A percentile compares a stretch with the other conserved stretches of the same genome.
These are phyloP conservation scores for Penicillium sp. DNA, from an alignment of 2,329 filamentous ascomycete genomes.

Conservation along the genomic window DNA sequence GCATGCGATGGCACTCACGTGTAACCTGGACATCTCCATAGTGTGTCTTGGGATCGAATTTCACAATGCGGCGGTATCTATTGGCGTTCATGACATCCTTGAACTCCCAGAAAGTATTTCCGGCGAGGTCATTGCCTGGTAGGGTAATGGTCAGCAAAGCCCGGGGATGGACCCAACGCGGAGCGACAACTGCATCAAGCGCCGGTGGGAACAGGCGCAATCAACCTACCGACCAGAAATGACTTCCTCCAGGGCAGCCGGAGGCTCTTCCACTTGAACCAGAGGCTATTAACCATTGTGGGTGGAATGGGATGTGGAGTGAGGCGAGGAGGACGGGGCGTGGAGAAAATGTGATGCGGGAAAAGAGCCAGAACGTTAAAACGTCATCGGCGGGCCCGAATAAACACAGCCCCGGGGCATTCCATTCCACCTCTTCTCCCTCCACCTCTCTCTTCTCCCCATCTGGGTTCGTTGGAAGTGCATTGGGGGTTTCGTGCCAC, in stretches of 20 bases:
- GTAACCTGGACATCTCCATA: slow-evolving; percentile 60
- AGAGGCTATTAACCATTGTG: slow-evolving; percentile 50
- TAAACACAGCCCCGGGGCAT: slow-evolving; percentile 22
- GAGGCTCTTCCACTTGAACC: slow-evolving; percentile 62
- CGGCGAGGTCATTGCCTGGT: slow-evolving; percentile 58
- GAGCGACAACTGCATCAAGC: background rate
- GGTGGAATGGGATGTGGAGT: slow-evolving; percentile 15
- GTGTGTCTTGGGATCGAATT: slow-evolving; percentile 53
- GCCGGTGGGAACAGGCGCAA: background rate
- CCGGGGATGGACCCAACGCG: background rate
- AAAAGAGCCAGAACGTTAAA: slow-evolving; percentile 12
- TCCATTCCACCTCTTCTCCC: slow-evolving; percentile 16
- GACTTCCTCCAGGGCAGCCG: slow-evolving; percentile 61
- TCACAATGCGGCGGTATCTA: slow-evolving; percentile 58
- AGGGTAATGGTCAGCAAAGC: slow-evolving; percentile 15
- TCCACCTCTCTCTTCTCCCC: background rate
- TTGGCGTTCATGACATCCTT: slow-evolving; percentile 55
- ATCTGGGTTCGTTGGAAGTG: background rate
- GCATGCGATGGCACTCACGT: slow-evolving; percentile 42
- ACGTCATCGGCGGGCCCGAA: slow-evolving; percentile 28
- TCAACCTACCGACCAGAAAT: slow-evolving; percentile 54
- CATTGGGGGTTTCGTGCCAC: background rate
- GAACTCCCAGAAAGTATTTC: slow-evolving; percentile 68
- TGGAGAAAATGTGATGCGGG: slow-evolving; percentile 13
- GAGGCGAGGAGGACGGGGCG: slow-evolving; percentile 9